Percentiles rank a stretch among this genome's conserved stretches.
Conservation (phyloP, 139 green algal genomes). For the Chlamydomonas sphaeroides region DNA sequence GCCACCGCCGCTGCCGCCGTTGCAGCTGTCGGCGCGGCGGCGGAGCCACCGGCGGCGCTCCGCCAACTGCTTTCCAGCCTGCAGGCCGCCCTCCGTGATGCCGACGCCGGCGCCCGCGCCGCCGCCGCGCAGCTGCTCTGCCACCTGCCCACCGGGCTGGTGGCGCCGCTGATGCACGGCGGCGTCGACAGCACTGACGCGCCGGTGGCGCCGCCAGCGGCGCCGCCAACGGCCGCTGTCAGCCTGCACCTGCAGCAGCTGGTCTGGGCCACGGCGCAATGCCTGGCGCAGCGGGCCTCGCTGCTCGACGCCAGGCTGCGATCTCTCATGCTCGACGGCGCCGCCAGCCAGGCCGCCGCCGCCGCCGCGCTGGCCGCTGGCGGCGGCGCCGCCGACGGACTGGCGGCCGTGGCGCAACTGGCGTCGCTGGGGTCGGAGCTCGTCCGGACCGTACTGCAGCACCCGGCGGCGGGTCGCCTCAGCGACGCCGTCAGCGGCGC, state of each 20-base stretch:
- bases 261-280: constrained; percentile 47
- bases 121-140: constrained; percentile 4
- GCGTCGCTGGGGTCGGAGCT: constrained; percentile 39
- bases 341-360: neutral
- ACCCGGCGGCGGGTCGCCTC: constrained; percentile 20
- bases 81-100: constrained; percentile 15
- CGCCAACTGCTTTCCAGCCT: neutral
- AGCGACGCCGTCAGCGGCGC: neutral
- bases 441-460: neutral
- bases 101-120: neutral
- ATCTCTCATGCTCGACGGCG: neutral
- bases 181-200: neutral
- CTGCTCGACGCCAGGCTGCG: neutral
- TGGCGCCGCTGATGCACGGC: constrained; percentile 7
- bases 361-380: neutral
- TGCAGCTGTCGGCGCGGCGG: neutral
- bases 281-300: constrained; percentile 51
- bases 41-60: neutral
- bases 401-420: neutral
- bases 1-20: neutral
- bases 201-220: neutral
- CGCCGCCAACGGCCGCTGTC: no score
- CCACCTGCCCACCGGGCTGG: neutral
- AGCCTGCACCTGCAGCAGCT: constrained; percentile 38
- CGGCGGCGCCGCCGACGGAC: neutral